These are phyloP conservation scores for Phytopythium mirpurense DNA, from an alignment of 352 stramenopile species.

Conservation along the genomic window DNA sequence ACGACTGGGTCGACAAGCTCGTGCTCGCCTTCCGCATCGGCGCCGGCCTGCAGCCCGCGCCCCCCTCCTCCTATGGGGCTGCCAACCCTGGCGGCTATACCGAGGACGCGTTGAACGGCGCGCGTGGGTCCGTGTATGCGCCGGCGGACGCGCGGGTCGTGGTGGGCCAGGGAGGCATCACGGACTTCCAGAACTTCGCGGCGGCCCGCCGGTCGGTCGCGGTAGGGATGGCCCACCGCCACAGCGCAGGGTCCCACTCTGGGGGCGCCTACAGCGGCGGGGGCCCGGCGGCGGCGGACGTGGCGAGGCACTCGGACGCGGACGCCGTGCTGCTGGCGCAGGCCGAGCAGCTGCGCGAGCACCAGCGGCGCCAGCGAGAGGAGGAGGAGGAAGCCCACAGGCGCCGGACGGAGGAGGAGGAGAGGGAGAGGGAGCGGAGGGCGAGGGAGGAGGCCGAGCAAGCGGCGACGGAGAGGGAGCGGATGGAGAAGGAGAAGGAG, in stretches of 20 bases:
- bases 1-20: constrained; percentile 78
- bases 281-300: constrained; percentile 7
- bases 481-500: constrained; percentile 15
- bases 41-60: constrained; percentile 26
- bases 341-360: constrained; percentile 17
- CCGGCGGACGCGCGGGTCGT: constrained; percentile 8
- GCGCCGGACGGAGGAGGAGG: constrained; percentile 9
- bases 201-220: constrained; percentile 29
- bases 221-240: constrained; percentile 25
- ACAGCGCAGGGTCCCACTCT: constrained; percentile 27
- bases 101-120: too few species aligned
- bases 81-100: too few species aligned
- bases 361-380: constrained; percentile 18
- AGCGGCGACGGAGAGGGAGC: constrained; percentile 3
- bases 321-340: constrained; percentile 22
- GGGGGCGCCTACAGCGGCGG: constrained; percentile 3
- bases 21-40: constrained; percentile 59
- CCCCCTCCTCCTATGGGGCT: too few species aligned
- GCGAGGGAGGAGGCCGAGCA: constrained; percentile 11
- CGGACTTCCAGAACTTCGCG: constrained; percentile 82
- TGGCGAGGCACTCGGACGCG: constrained; percentile 32
- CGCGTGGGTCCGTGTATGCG: constrained; percentile 21
- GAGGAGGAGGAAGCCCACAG: constrained; percentile 11
- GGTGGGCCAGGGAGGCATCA: constrained; percentile 26
- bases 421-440: constrained; percentile 2